Evolutionary conservation across 2,329 filamentous ascomycete genomes (phyloP).

Genomic region (Podosphaera fusca): DNA sequence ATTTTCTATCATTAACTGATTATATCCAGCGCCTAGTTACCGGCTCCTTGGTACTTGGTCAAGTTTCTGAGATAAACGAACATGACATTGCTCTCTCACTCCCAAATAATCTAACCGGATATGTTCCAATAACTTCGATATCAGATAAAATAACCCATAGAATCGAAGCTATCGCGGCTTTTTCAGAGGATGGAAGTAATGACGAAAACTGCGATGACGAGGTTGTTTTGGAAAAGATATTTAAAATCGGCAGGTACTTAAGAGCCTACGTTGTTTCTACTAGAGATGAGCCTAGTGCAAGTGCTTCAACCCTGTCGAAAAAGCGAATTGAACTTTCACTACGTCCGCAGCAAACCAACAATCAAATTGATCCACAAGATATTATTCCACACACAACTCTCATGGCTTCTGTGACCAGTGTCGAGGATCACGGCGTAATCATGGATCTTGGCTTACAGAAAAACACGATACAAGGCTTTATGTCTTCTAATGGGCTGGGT

Average conservation of each 20-base stretch:
- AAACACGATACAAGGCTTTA: slow-evolving; percentile 51
- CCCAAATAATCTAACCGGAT: slow-evolving; percentile 81
- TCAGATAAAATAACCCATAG: slow-evolving; percentile 57
- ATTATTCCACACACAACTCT: slow-evolving; percentile 54
- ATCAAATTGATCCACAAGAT: slow-evolving; percentile 46
- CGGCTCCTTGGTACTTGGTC: slow-evolving; percentile 71
- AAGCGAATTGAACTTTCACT: slow-evolving; percentile 74
- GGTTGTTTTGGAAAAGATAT: slow-evolving; percentile 52
- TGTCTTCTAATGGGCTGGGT: slow-evolving; percentile 65
- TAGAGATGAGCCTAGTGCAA: slow-evolving; percentile 32
- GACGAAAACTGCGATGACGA: slow-evolving; percentile 30
- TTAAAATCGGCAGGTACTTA: slow-evolving; percentile 68
- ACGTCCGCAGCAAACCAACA: slow-evolving; percentile 56
- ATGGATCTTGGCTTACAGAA: slow-evolving; percentile 72
- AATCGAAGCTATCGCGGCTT: slow-evolving; percentile 44
- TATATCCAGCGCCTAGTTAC: slow-evolving; percentile 47
- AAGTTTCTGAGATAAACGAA: slow-evolving; percentile 58
- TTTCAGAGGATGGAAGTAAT: slow-evolving; percentile 31
- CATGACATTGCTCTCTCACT: slow-evolving; percentile 62
- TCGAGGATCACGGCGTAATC: slow-evolving; percentile 87
- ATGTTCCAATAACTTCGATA: slow-evolving; percentile 76
- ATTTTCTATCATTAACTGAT: slow-evolving; percentile 14
- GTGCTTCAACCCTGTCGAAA: slow-evolving; percentile 29
- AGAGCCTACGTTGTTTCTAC: slow-evolving; percentile 66
- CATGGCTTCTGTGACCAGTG: slow-evolving; percentile 70